Conservation (phyloP, 257 asterid species). For the Buddleja alternifolia region DNA sequence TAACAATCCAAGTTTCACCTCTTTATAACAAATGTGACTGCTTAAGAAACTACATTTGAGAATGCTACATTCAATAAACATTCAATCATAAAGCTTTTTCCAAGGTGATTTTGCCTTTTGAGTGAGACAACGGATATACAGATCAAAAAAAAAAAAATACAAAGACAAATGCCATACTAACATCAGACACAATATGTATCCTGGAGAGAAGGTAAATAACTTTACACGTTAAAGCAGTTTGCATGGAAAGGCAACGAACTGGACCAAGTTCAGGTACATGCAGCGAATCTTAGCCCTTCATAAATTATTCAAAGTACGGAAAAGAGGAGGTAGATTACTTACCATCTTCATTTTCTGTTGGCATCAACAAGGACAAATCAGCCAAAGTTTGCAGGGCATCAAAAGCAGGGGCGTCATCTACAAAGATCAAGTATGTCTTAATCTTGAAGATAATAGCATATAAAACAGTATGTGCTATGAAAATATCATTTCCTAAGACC, state of each 20-base stretch:
- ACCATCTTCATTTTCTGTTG: slow-evolving; percentile 79
- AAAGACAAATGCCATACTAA: slow-evolving; percentile 1
- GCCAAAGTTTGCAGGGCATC: slow-evolving; percentile 89
- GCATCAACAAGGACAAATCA: slow-evolving; percentile 86
- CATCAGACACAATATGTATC: not conserved
- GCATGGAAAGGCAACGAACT: slow-evolving; percentile 3
- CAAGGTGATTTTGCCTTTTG: slow-evolving; percentile 5
- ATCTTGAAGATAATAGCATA: slow-evolving; percentile 19
- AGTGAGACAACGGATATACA: slow-evolving; percentile 5
- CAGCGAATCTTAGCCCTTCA: slow-evolving; percentile 27
- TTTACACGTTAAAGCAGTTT: slow-evolving; percentile 23
- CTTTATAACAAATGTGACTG: slow-evolving; percentile 17
- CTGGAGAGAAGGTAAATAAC: slow-evolving; percentile 12
- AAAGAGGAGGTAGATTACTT: slow-evolving; percentile 32
- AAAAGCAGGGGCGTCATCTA: slow-evolving; percentile 75
- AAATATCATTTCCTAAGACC: slow-evolving; percentile 15
- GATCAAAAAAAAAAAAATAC: slow-evolving; percentile 6
- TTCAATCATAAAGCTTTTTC: slow-evolving; percentile 2
- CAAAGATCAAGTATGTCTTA: slow-evolving; percentile 31
- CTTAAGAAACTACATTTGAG: slow-evolving; percentile 16
- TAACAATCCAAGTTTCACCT: slow-evolving; percentile 26
- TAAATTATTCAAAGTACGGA: slow-evolving; percentile 18
- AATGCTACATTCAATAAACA: slow-evolving; percentile 4
- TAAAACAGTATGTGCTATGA: slow-evolving; percentile 21
- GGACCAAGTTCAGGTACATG: slow-evolving; percentile 8